phyloP scores from a whole-genome alignment of 805 yeast genomes.

The Sugiyamaella mastotermitis region DNA sequence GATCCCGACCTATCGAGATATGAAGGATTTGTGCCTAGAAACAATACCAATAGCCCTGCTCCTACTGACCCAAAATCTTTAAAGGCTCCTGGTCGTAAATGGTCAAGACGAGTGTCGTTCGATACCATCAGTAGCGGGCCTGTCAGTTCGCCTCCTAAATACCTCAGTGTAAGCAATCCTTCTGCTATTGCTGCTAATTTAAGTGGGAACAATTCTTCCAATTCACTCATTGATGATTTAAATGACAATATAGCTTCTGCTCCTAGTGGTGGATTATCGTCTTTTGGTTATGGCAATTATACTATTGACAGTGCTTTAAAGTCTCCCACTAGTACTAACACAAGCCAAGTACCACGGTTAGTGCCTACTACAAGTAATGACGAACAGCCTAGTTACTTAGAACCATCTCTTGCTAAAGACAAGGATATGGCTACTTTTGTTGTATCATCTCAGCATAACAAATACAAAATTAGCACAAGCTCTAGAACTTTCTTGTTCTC shows the following conservation, averaged over 20 bases:
- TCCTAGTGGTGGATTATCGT: neutral
- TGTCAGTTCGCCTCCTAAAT: slow-evolving; percentile 3
- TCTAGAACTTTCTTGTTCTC: slow-evolving; percentile 20
- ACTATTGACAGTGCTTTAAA: slow-evolving; percentile 1
- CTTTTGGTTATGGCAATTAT: neutral
- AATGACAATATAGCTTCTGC: slow-evolving; percentile 1
- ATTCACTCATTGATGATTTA: neutral
- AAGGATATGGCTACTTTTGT: slow-evolving; percentile 15
- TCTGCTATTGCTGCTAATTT: neutral
- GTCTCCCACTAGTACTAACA: slow-evolving; percentile 1
- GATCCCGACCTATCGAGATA: slow-evolving; percentile 18
- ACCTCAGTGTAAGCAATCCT: slow-evolving; percentile 2
- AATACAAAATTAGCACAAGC: slow-evolving; percentile 4
- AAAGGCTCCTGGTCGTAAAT: neutral
- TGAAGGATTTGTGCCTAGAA: slow-evolving; percentile 6
- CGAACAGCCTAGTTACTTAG: slow-evolving; percentile 1
- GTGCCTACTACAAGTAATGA: neutral
- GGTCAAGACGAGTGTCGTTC: slow-evolving; percentile 16
- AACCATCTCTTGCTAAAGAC: slow-evolving; percentile 6
- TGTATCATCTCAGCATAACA: slow-evolving; percentile 18
- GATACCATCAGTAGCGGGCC: slow-evolving; percentile 15
- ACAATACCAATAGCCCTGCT: slow-evolving; percentile 1
- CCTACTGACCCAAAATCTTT: slow-evolving; percentile 1
- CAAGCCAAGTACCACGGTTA: too few species aligned
- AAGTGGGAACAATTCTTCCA: neutral